Percentiles rank a stretch among this genome's conserved stretches.
phyloP scores from a whole-genome alignment of 495 filamentous ascomycete genomes.

The Patellaria atrata region DNA sequence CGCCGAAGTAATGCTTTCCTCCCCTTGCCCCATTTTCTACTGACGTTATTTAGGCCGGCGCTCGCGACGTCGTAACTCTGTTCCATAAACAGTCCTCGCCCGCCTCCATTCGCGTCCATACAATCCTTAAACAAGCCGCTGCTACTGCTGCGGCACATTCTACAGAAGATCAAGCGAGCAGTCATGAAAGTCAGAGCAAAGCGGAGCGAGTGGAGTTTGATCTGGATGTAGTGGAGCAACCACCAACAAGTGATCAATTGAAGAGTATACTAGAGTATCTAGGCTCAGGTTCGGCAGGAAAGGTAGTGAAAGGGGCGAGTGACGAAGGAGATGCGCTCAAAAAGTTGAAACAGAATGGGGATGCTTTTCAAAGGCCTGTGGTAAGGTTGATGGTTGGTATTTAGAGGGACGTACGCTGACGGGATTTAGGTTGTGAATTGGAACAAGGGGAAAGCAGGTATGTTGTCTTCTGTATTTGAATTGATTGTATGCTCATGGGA shows the following conservation, averaged over 20 bases:
- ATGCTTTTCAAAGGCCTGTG: constrained; percentile 52
- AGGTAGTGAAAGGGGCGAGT: constrained; percentile 55
- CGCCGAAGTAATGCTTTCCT: constrained; percentile 18
- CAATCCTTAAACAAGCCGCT: constrained; percentile 60
- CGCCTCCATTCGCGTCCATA: constrained; percentile 50
- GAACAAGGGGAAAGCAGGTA: constrained; percentile 68
- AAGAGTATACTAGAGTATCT: constrained; percentile 78
- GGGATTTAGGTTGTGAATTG: constrained; percentile 76
- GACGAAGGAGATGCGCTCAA: constrained; percentile 61
- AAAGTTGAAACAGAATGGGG: constrained; percentile 41
- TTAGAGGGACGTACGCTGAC: constrained; percentile 32
- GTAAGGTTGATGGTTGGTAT: constrained; percentile 5
- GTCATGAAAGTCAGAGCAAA: constrained; percentile 39
- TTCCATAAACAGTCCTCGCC: constrained; percentile 67
- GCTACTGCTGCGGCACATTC: constrained; percentile 42
- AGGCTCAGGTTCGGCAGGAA: constrained; percentile 34
- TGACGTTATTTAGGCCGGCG: constrained; percentile 22
- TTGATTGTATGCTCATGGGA: constrained; percentile 1
- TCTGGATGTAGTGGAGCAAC: constrained; percentile 65
- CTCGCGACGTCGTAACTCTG: constrained; percentile 73
- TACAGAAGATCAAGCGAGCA: constrained; percentile 52
- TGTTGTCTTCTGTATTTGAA: constrained; percentile 5
- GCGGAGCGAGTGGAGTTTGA: constrained; percentile 56
- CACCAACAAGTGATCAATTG: constrained; percentile 74
- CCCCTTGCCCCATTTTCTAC: not conserved